Base-by-base conservation (phyloP, 1,284 basidiomycete species). In the Testicularia cyperi region DNA sequence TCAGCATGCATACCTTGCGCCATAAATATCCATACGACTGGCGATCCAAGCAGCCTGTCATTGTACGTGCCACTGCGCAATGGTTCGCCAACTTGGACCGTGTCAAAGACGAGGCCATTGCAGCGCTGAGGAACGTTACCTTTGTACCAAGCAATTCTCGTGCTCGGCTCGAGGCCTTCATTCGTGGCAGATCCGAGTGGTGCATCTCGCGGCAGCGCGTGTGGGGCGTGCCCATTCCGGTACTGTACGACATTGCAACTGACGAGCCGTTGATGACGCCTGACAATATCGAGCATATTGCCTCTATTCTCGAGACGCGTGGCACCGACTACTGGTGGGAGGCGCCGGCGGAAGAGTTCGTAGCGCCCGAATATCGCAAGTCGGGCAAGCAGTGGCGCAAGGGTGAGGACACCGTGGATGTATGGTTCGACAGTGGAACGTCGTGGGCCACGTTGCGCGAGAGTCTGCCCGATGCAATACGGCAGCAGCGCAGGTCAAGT, bases 361-460 rank as follows among this genome's bases (percentile, higher is more conserved):
- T 76, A 6, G 66, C 70, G 22, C 70, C 70, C 2, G 48, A 51
- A 24, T 60, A 72, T 30, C 58, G 55, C 20, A 29, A 43, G 4
- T 27, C 28, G 4, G 40, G 45, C 16, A 49, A 44, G 16, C 27
- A 23, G 1, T 73, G 70, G 70, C 45, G 49, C 14, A 70, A 68
- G 28, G 88, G 92, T 7, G 85, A 83, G 2, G 95, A 99, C 75
- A 98, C 94, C 0, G 89, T 98, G 83, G 95, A 99, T 75, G 95
- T 99, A 4, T 99, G 95, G 95, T 98, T 98, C 68, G 95, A 99
- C 79, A 94, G 90, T 68, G 95, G 95, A 2, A 86, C 88, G 1
- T 91, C 92, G 2, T 99, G 95, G 95, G 85, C 88, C 1, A 83
- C 90, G 78, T 80, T 96, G 25, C 24, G 70, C 70, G 22, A 81